A percentile compares a stretch with the other conserved stretches of the same genome.
Conservation (phyloP, 2,329 filamentous ascomycete species). For the Fusarium burgessii region DNA sequence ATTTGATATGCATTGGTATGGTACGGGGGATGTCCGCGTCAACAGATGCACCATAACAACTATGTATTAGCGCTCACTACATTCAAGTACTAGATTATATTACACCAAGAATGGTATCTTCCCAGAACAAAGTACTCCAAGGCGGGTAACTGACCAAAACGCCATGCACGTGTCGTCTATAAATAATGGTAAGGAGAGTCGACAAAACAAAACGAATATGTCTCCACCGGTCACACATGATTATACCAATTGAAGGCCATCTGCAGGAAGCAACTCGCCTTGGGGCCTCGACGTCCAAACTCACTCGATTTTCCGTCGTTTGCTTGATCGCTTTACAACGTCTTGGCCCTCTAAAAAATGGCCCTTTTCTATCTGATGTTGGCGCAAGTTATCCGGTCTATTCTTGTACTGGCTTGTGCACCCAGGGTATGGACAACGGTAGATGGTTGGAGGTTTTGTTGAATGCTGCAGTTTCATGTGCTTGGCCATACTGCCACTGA, state of each 20-base stretch:
- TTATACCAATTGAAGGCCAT: neutral
- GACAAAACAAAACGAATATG: slow-evolving; percentile 1
- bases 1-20: neutral
- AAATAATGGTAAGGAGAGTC: slow-evolving; percentile 2
- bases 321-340: slow-evolving; percentile 54
- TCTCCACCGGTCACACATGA: neutral
- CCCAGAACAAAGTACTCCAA: slow-evolving; percentile 11
- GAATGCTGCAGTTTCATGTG: slow-evolving; percentile 68
- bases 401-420: slow-evolving; percentile 69
- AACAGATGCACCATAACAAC: neutral
- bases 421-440: slow-evolving; percentile 64
- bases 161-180: slow-evolving; percentile 20
- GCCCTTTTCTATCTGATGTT: slow-evolving; percentile 68
- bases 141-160: slow-evolving; percentile 26
- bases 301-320: slow-evolving; percentile 60
- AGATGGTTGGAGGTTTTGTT: slow-evolving; percentile 61
- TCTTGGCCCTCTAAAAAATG: slow-evolving; percentile 64
- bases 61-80: neutral
- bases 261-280: neutral
- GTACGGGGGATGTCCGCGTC: neutral
- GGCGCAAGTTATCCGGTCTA: slow-evolving; percentile 65
- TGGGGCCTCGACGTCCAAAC: neutral
- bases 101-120: slow-evolving; percentile 35
- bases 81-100: slow-evolving; percentile 1
- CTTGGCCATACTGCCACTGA: slow-evolving; percentile 69